phyloP scores from a whole-genome alignment of 1,284 basidiomycete species.

The Malassezia sympodialis region DNA sequence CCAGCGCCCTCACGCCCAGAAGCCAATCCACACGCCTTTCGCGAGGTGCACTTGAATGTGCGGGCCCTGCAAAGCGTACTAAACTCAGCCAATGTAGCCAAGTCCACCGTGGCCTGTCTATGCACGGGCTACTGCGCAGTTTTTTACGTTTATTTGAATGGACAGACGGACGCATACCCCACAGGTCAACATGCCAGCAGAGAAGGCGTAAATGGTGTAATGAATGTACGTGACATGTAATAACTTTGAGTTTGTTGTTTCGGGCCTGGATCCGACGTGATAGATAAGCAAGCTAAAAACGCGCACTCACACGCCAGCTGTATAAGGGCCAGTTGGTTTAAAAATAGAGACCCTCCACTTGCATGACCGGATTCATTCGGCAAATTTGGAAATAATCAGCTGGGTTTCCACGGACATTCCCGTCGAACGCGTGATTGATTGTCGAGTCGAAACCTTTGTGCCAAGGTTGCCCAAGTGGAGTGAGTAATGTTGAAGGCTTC shows the following conservation, averaged over 20 bases:
- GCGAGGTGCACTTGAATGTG: conserved; percentile 11
- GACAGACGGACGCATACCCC: neutral
- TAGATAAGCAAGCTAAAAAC: neutral
- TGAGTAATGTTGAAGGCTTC: neutral
- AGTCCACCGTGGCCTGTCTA: conserved; percentile 14
- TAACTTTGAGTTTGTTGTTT: neutral
- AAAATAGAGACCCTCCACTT: neutral
- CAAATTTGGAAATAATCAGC: neutral
- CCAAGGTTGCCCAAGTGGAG: neutral
- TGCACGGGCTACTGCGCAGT: conserved; percentile 11
- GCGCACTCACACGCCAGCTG: no score
- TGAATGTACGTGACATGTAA: conserved; percentile 10
- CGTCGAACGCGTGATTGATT: neutral
- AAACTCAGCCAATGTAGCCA: neutral
- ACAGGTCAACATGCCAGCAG: neutral
- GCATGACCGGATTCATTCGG: neutral
- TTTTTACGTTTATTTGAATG: conserved; percentile 13
- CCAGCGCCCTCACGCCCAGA: neutral
- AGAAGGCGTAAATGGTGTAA: neutral
- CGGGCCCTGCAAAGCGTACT: conserved; percentile 13
- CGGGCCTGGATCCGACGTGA: neutral
- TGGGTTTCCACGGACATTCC: neutral
- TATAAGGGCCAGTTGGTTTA: neutral
- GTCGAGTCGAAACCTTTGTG: no score
- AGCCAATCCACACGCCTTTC: neutral